phyloP scores from a whole-genome alignment of 2,329 filamentous ascomycete genomes.

The Uncinocarpus reesii region DNA sequence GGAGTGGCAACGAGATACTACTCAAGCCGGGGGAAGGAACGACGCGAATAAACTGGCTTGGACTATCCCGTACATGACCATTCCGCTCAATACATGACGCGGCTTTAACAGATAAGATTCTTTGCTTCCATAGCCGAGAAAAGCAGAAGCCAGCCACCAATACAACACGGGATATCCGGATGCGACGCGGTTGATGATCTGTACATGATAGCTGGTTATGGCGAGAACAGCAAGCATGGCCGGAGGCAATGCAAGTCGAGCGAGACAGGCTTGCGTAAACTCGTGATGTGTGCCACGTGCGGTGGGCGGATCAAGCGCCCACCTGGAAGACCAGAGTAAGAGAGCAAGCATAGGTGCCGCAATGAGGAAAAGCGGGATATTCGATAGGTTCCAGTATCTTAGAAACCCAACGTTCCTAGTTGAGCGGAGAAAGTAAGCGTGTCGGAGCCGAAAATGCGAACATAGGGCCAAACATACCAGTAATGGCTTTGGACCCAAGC shows the following conservation, averaged over 20 bases:
- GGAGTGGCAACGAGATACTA: not conserved
- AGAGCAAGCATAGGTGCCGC: slow-evolving; percentile 66
- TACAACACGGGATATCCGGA: slow-evolving; percentile 89
- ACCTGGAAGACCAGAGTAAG: slow-evolving; percentile 51
- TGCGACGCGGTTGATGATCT: slow-evolving; percentile 81
- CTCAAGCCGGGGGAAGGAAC: slow-evolving; percentile 78
- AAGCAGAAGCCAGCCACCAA: slow-evolving; percentile 56
- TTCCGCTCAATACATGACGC: slow-evolving; percentile 48
- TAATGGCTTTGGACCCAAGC: slow-evolving; percentile 80
- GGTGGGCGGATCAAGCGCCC: too few species aligned
- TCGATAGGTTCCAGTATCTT: slow-evolving; percentile 78
- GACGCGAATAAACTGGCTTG: slow-evolving; percentile 78
- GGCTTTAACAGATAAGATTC: slow-evolving; percentile 14
- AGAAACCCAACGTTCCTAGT: slow-evolving; percentile 77
- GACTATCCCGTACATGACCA: slow-evolving; percentile 71
- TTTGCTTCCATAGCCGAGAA: slow-evolving; percentile 19
- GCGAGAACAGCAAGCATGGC: slow-evolving; percentile 60
- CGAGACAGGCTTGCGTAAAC: slow-evolving; percentile 25
- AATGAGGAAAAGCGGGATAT: slow-evolving; percentile 77
- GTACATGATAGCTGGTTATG: slow-evolving; percentile 75
- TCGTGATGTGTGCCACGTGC: too few species aligned
- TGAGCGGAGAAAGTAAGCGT: slow-evolving; percentile 16
- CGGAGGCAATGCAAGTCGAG: slow-evolving; percentile 61
- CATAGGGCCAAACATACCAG: slow-evolving; percentile 54
- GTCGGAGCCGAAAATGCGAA: not conserved